Conservation (phyloP, 805 yeast genomes). For the Sungouiozyma ichnusensis region DNA sequence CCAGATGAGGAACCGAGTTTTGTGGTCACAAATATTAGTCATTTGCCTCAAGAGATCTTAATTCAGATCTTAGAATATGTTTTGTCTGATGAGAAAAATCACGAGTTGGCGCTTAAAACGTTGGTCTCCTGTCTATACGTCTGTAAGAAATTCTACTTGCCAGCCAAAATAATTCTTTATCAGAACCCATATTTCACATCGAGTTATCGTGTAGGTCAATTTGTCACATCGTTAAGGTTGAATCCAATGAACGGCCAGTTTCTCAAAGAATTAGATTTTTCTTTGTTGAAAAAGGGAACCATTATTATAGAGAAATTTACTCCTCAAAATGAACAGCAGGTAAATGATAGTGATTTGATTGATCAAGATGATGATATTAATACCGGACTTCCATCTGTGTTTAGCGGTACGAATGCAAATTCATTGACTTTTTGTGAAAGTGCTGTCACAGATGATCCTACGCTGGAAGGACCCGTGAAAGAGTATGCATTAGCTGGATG, state of each 20-base stretch:
- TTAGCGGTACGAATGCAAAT: constrained; percentile 8
- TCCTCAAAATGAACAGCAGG: neutral
- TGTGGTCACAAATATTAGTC: constrained; percentile 12
- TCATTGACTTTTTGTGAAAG: neutral
- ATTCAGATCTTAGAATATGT: constrained; percentile 15
- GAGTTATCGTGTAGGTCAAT: constrained; percentile 72
- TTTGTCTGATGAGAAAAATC: constrained; percentile 18
- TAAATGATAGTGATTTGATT: neutral
- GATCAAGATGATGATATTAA: neutral
- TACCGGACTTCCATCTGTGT: constrained; percentile 1
- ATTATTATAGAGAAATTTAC: constrained; percentile 17
- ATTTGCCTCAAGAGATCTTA: constrained; percentile 29
- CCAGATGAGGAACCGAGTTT: constrained; percentile 7
- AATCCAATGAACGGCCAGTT: constrained; percentile 44
- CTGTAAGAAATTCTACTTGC: constrained; percentile 37
- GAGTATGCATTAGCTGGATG: constrained; percentile 58
- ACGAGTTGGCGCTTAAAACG: constrained; percentile 15
- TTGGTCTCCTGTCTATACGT: constrained; percentile 41
- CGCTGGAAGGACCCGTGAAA: constrained; percentile 7
- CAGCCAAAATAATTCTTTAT: constrained; percentile 49
- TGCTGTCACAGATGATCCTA: neutral
- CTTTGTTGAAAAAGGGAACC: constrained; percentile 35
- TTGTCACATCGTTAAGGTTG: constrained; percentile 55
- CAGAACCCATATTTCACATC: constrained; percentile 46
- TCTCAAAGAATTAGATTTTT: constrained; percentile 51